Percentiles rank a stretch among this genome's conserved stretches.
Conservation (phyloP, 352 stramenopile species). For the Paralagenidium karlingii region DNA sequence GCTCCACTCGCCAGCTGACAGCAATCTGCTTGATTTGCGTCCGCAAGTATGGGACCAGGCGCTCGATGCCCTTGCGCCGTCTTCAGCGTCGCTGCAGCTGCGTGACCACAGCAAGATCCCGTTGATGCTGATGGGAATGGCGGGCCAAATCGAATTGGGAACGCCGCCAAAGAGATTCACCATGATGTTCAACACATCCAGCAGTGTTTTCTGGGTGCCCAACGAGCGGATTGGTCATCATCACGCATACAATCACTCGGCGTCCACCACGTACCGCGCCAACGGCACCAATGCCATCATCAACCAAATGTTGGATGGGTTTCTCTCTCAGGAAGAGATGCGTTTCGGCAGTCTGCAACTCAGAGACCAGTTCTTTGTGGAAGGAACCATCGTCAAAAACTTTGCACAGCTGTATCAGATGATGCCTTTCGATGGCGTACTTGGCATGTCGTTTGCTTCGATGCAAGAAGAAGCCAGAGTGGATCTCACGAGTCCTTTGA, state of each 20-base stretch:
- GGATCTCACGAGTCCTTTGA: background rate
- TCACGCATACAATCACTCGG: slow-evolving; percentile 4
- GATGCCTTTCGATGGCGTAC: no score
- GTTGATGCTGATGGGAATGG: no score
- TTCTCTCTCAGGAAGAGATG: slow-evolving; percentile 3
- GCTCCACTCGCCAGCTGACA: no score
- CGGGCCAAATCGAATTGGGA: slow-evolving; percentile 1
- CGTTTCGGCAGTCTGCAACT: slow-evolving; percentile 1
- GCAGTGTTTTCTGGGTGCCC: background rate
- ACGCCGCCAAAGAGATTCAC: slow-evolving; percentile 1
- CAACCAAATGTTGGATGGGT: background rate
- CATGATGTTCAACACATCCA: background rate
- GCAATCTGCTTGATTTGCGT: no score
- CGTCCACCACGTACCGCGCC: slow-evolving; percentile 3
- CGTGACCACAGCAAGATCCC: no score
- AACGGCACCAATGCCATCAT: slow-evolving; percentile 1
- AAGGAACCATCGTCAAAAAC: no score
- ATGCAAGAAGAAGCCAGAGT: no score
- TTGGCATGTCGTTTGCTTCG: no score
- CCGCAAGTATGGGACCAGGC: no score
- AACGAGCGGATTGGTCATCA: background rate
- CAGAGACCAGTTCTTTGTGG: slow-evolving; percentile 1
- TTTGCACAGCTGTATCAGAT: no score
- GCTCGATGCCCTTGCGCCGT: no score
- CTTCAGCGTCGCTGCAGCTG: no score